Conservation (phyloP, 2,329 filamentous ascomycete genomes). For the Epichloe typhina region DNA sequence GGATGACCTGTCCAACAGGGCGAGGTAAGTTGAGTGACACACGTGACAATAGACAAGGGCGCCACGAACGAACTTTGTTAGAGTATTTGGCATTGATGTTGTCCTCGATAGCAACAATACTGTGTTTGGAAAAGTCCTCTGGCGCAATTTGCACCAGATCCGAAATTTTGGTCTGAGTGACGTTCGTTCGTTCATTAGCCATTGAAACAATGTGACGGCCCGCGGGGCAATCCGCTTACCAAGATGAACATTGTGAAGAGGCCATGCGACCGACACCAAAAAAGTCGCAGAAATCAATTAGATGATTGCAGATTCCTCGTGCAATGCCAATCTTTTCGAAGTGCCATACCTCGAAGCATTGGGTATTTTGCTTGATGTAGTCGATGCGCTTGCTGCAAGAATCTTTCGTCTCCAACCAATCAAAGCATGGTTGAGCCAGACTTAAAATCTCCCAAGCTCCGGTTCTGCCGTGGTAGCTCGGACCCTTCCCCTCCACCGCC, state of each 20-base stretch:
- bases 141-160: slow-evolving; percentile 91
- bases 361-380: background rate
- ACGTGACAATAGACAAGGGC: background rate
- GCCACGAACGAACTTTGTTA: slow-evolving; percentile 52
- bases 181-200: background rate
- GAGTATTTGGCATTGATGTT: slow-evolving; percentile 96
- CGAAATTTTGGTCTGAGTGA: slow-evolving; percentile 68
- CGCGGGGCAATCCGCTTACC: slow-evolving; percentile 17
- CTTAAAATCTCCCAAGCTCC: background rate
- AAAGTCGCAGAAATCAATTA: background rate
- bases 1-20: slow-evolving; percentile 50
- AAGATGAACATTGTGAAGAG: slow-evolving; percentile 35
- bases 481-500: background rate
- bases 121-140: slow-evolving; percentile 74
- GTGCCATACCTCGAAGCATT: background rate
- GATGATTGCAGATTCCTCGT: background rate
- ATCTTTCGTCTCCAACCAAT: slow-evolving; percentile 2
- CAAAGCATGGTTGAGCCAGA: background rate
- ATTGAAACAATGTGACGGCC: background rate
- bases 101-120: slow-evolving; percentile 78
- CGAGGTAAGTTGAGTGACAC: slow-evolving; percentile 1
- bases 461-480: background rate
- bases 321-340: background rate
- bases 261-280: background rate
- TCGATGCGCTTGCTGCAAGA: background rate